A percentile compares a stretch with the other conserved stretches of the same genome.
These are phyloP conservation scores for Gossypium australe DNA, from an alignment of 345 rosid species.

Conservation along the genomic window DNA sequence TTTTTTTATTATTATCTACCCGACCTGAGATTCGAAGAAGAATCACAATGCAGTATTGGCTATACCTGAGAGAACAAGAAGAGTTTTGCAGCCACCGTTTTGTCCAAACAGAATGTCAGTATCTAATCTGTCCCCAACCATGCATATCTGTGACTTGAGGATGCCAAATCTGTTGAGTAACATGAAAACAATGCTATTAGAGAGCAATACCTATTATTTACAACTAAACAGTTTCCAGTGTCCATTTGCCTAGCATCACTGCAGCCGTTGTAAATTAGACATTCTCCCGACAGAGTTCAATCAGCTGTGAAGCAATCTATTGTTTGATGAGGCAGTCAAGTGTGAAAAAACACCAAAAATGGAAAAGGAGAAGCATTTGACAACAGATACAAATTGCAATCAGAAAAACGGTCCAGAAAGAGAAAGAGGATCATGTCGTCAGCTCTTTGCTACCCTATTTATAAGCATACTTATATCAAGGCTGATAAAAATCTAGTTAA, in stretches of 20 bases:
- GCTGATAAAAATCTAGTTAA: neutral
- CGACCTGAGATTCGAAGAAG: neutral
- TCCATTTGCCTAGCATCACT: neutral
- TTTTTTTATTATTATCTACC: neutral
- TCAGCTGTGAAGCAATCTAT: neutral
- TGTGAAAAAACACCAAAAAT: neutral
- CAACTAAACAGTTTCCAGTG: neutral
- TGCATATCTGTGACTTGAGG: slow-evolving; percentile 84
- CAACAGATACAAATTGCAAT: neutral
- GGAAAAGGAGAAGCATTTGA: neutral
- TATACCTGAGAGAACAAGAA: slow-evolving; percentile 88
- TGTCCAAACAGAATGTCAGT: slow-evolving; percentile 91
- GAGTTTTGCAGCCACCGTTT: slow-evolving; percentile 91
- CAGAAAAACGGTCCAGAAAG: neutral
- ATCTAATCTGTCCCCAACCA: slow-evolving; percentile 97
- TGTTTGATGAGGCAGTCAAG: neutral
- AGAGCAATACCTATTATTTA: neutral
- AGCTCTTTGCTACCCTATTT: no score
- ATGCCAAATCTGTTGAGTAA: slow-evolving; percentile 63
- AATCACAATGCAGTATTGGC: neutral
- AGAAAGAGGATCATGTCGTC: neutral
- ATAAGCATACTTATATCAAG: neutral
- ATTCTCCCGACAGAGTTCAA: neutral
- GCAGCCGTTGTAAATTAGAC: neutral
- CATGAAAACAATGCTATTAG: neutral